Base-by-base conservation (phyloP, 768 basidiomycete species). In the Panellus pusillus region DNA sequence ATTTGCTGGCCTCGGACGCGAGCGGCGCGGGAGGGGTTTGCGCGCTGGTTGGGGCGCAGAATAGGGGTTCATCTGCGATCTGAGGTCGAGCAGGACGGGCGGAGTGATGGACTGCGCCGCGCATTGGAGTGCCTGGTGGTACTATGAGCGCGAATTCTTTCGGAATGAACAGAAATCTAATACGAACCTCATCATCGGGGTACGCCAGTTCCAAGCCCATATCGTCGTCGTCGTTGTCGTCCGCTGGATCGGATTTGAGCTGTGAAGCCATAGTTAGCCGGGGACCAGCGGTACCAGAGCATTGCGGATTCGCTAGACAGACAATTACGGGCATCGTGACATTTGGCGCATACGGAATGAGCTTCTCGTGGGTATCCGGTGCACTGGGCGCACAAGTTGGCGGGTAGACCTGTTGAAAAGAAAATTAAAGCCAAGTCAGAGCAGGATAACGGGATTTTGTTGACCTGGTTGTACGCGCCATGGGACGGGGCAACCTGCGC, bases 101-200 rank as follows among this genome's bases (percentile, higher is more conserved):
- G 32, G 32, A 24, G 24, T 24, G 24, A 24, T 24, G 24, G 24
- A 24, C 32, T 35, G 32, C 32, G 32, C 19, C 32, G 32, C 19
- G 39, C 17, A 6, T 40, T 15, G 39, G 9, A 40, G 32, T 11
- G 7, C 14, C 32, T 35, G 32, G 32, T n/a, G n/a, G n/a, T n/a
- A n/a, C n/a, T n/a, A n/a, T n/a, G n/a, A n/a, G n/a, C n/a, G n/a
- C n/a, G n/a, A n/a, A n/a, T n/a, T n/a, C n/a, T n/a, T n/a, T n/a
- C n/a, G n/a, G n/a, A n/a, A n/a, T n/a, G n/a, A n/a, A n/a, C n/a
- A n/a, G n/a, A 37, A 32, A 44, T 8, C 28, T 14, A 37, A 6
- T n/a, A 60, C 50, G 38, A 55, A 61, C 59, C 52, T 57, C 59
- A 29, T 57, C 59, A 55, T 61, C 59, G 20, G 59, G 59, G 37